phyloP scores from a whole-genome alignment of 257 asterid species.

The Hygrophila difformis region DNA sequence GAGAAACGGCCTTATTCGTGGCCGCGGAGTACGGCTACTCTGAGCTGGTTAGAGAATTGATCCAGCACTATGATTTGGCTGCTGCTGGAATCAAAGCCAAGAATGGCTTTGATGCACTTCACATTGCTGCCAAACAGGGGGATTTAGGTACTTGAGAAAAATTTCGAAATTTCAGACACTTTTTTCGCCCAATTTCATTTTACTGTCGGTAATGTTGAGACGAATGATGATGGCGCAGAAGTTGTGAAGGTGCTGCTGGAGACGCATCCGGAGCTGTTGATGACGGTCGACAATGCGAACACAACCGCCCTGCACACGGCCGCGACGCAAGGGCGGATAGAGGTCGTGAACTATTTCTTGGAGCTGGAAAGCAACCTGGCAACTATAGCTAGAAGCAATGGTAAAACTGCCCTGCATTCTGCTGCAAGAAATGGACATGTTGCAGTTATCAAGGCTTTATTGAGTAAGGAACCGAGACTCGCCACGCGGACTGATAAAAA shows the following conservation, averaged over 20 bases:
- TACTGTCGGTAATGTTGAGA: not conserved
- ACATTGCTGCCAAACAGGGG: conserved; percentile 60
- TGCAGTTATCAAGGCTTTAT: conserved; percentile 31
- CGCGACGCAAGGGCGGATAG: conserved; percentile 43
- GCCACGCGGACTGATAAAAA: conserved; percentile 35
- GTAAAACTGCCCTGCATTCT: conserved; percentile 45
- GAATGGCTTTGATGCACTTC: conserved; percentile 56
- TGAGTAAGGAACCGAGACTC: conserved; percentile 33
- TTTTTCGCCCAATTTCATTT: not conserved
- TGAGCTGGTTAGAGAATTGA: conserved; percentile 42
- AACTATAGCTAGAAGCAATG: conserved; percentile 44
- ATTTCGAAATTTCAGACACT: not conserved
- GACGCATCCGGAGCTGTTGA: conserved; percentile 48
- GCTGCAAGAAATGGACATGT: conserved; percentile 46
- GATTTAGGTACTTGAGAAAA: conserved; percentile 31
- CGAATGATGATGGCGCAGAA: conserved; percentile 19
- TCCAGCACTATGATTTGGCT: conserved; percentile 30
- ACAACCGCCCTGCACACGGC: conserved; percentile 51
- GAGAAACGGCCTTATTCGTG: conserved; percentile 40
- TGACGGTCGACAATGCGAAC: conserved; percentile 55
- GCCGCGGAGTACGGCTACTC: conserved; percentile 52
- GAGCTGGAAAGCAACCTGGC: conserved; percentile 41
- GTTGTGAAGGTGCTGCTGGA: conserved; percentile 48
- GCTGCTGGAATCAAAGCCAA: conserved; percentile 48
- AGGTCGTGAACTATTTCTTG: conserved; percentile 41